Evolutionary conservation across 1,284 basidiomycete genomes (phyloP).

Genomic region (Tilletia setariae): DNA sequence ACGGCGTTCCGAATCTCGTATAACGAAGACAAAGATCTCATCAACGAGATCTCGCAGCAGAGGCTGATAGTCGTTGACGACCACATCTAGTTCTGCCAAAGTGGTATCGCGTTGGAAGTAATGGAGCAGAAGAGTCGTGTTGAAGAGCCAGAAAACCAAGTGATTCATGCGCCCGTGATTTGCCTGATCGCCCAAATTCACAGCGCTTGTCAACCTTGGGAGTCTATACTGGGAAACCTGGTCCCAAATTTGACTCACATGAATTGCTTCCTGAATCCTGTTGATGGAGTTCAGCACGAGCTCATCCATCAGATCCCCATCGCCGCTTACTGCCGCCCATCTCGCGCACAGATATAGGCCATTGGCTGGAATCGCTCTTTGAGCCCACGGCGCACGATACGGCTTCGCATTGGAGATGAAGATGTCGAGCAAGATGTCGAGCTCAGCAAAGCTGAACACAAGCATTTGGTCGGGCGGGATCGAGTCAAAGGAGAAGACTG

Average conservation of each 20-base stretch:
- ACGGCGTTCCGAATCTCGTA: slow-evolving; percentile 81
- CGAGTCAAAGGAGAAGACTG: slow-evolving; percentile 38
- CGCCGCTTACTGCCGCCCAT: slow-evolving; percentile 60
- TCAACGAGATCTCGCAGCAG: slow-evolving; percentile 66
- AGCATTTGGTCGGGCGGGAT: slow-evolving; percentile 65
- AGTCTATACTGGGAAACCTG: slow-evolving; percentile 21
- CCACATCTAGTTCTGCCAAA: slow-evolving; percentile 24
- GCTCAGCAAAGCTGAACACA: slow-evolving; percentile 75
- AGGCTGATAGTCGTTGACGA: slow-evolving; percentile 30
- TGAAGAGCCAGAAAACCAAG: slow-evolving; percentile 91
- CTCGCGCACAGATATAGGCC: slow-evolving; percentile 63
- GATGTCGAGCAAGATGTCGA: slow-evolving; percentile 75
- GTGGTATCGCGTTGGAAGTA: slow-evolving; percentile 65
- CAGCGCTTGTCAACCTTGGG: slow-evolving; percentile 21
- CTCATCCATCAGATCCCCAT: slow-evolving; percentile 69
- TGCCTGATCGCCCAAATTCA: slow-evolving; percentile 21
- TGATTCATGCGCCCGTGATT: slow-evolving; percentile 72
- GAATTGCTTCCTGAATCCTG: slow-evolving; percentile 83
- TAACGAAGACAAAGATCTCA: slow-evolving; percentile 89
- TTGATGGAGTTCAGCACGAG: slow-evolving; percentile 85
- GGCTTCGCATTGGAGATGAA: slow-evolving; percentile 68
- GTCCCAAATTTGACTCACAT: slow-evolving; percentile 64
- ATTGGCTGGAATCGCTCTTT: slow-evolving; percentile 55
- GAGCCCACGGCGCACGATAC: slow-evolving; percentile 55
- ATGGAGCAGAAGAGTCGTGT: slow-evolving; percentile 82